Evolutionary conservation across 2,329 filamentous ascomycete species (phyloP).

Genomic region (Grosmannia serpens): DNA sequence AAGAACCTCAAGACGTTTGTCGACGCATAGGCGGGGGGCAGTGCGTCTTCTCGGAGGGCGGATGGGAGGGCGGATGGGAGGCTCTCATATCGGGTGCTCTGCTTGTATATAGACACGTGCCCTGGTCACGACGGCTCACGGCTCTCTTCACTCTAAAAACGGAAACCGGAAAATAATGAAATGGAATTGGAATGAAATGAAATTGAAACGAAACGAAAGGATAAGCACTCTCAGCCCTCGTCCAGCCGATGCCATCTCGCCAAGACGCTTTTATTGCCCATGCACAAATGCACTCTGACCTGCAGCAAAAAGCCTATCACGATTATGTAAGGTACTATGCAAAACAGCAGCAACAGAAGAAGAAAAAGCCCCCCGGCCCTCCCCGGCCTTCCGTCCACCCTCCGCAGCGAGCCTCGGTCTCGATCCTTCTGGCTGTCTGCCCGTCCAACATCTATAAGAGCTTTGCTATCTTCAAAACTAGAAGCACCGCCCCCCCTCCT

Average conservation of each 20-base stretch:
- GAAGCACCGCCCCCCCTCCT: not conserved
- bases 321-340: not conserved
- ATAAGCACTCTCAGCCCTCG: not conserved
- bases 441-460: not conserved
- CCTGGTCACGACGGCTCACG: not conserved
- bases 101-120: not conserved
- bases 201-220: not conserved
- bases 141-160: conserved; percentile 1
- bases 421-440: not conserved
- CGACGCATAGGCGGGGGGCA: conserved; percentile 39
- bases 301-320: not conserved
- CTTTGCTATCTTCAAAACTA: not conserved
- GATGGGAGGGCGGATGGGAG: too few relatives aligned
- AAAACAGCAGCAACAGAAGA: not conserved
- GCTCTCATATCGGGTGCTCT: not conserved
- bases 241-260: not conserved
- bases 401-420: not conserved
- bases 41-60: too few relatives aligned
- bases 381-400: not conserved
- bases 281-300: too few relatives aligned
- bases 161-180: not conserved
- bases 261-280: too few relatives aligned
- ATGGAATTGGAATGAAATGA: too few relatives aligned
- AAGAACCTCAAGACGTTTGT: conserved; percentile 78
- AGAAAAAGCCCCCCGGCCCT: not conserved